A percentile compares a stretch with the other conserved stretches of the same genome.
Evolutionary conservation across 768 basidiomycete species (phyloP).

Genomic region (Macrolepiota albuminosa): DNA sequence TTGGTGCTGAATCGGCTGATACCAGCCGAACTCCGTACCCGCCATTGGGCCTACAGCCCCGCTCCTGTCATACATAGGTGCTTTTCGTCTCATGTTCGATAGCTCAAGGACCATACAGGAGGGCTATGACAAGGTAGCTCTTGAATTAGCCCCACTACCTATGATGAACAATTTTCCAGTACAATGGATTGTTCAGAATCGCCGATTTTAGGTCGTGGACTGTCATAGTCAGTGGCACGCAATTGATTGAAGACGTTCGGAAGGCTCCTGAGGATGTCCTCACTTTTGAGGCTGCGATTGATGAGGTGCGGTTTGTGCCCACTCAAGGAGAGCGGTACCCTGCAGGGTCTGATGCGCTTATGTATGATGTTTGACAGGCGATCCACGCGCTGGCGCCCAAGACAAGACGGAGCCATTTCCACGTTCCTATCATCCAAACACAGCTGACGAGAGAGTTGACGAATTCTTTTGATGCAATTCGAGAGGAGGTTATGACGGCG

Average conservation of each 20-base stretch:
- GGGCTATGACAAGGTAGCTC: slow-evolving; percentile 11
- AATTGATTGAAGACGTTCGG: slow-evolving; percentile 26
- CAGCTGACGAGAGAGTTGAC: slow-evolving; percentile 13
- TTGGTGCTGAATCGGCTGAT: neutral
- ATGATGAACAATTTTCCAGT: neutral
- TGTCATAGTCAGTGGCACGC: slow-evolving; percentile 23
- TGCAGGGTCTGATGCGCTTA: neutral
- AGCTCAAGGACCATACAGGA: slow-evolving; percentile 8
- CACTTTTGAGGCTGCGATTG: slow-evolving; percentile 21
- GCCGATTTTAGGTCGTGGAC: slow-evolving; percentile 23
- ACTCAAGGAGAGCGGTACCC: neutral
- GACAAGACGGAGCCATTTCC: slow-evolving; percentile 14
- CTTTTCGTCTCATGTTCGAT: slow-evolving; percentile 7
- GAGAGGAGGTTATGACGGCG: slow-evolving; percentile 7
- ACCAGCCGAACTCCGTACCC: slow-evolving; percentile 3
- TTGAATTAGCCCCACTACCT: neutral
- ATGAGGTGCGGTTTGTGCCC: slow-evolving; percentile 18
- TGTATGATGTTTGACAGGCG: neutral
- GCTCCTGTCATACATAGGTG: slow-evolving; percentile 9
- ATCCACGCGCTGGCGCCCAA: slow-evolving; percentile 12
- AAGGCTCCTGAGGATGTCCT: slow-evolving; percentile 28
- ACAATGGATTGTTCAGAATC: slow-evolving; percentile 5
- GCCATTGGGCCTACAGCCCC: slow-evolving; percentile 7
- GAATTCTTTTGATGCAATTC: slow-evolving; percentile 4
- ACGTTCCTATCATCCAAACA: slow-evolving; percentile 15